Percentiles rank a stretch among this genome's conserved stretches.
Conservation (phyloP, 345 rosid species). For the Citrus sp. region DNA sequence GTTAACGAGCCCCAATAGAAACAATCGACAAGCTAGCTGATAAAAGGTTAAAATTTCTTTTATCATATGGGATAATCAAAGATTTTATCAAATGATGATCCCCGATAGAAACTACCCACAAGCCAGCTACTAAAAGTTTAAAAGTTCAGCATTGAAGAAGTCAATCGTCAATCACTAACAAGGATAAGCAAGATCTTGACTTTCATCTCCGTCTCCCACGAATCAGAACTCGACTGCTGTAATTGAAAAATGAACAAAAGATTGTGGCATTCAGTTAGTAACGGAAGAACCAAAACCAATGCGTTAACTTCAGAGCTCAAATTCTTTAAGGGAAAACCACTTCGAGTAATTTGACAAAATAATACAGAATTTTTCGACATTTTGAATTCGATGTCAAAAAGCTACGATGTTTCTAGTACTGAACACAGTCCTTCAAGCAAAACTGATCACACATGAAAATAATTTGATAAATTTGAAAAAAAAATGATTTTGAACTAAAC, state of each 20-base stretch:
- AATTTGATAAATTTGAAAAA: not conserved
- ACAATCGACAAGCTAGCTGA: too few species aligned
- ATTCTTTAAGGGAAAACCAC: not conserved
- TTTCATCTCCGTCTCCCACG: constrained; percentile 43
- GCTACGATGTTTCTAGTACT: not conserved
- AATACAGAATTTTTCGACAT: not conserved
- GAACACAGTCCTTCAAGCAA: not conserved
- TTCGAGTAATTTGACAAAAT: not conserved
- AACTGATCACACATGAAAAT: not conserved
- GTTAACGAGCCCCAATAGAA: too few species aligned
- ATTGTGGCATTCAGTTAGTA: not conserved
- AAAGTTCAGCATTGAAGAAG: not conserved
- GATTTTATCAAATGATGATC: not conserved
- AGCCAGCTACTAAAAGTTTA: not conserved
- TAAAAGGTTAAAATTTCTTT: too few species aligned
- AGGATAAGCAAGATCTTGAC: constrained; percentile 77
- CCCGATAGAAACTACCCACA: not conserved
- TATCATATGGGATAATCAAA: not conserved
- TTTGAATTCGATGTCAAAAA: not conserved
- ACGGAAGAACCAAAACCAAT: not conserved
- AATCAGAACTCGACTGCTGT: not conserved
- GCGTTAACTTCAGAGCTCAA: not conserved
- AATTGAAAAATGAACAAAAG: not conserved
- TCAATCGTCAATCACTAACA: not conserved
- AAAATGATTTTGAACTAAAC: not conserved